Conservation (phyloP, 306 rosid genomes). For the Prunus fruticosa region DNA sequence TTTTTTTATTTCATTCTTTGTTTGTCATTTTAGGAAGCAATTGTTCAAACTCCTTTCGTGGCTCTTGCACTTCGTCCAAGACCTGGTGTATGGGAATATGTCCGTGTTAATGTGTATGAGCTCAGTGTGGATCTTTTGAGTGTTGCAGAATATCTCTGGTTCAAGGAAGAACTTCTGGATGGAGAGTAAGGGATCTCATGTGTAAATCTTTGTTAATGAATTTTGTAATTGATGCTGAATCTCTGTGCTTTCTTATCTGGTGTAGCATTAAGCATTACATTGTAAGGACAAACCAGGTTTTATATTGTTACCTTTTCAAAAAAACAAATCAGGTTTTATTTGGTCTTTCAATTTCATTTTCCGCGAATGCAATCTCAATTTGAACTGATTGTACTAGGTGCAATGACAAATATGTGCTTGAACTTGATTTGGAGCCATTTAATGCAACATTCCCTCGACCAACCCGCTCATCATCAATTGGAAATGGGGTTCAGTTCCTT, state of each 20-base stretch:
- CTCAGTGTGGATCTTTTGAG: slow-evolving; percentile 71
- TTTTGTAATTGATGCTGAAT: neutral
- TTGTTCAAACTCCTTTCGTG: slow-evolving; percentile 72
- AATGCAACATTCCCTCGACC: slow-evolving; percentile 89
- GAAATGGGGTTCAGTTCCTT: slow-evolving; percentile 96
- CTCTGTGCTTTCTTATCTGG: slow-evolving; percentile 12
- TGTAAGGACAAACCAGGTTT: neutral
- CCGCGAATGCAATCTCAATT: neutral
- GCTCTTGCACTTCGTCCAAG: slow-evolving; percentile 77
- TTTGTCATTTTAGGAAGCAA: slow-evolving; percentile 50
- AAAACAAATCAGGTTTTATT: neutral
- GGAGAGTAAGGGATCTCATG: slow-evolving; percentile 43
- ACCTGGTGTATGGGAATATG: slow-evolving; percentile 80
- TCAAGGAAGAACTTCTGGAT: slow-evolving; percentile 72
- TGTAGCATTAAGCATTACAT: neutral
- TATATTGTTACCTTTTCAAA: too few relatives aligned
- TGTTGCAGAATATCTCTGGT: slow-evolving; percentile 66
- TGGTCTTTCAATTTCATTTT: neutral
- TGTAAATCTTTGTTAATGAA: slow-evolving; percentile 7
- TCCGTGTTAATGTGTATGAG: slow-evolving; percentile 67
- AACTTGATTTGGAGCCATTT: slow-evolving; percentile 94
- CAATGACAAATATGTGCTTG: slow-evolving; percentile 47
- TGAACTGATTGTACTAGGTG: slow-evolving; percentile 27
- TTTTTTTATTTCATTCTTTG: slow-evolving; percentile 9
- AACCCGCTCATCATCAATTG: slow-evolving; percentile 82